Evolutionary conservation across 2,329 filamentous ascomycete genomes (phyloP), one percentile per base, ranked within the genome.

Genomic region (Periconia macrospinosa): DNA sequence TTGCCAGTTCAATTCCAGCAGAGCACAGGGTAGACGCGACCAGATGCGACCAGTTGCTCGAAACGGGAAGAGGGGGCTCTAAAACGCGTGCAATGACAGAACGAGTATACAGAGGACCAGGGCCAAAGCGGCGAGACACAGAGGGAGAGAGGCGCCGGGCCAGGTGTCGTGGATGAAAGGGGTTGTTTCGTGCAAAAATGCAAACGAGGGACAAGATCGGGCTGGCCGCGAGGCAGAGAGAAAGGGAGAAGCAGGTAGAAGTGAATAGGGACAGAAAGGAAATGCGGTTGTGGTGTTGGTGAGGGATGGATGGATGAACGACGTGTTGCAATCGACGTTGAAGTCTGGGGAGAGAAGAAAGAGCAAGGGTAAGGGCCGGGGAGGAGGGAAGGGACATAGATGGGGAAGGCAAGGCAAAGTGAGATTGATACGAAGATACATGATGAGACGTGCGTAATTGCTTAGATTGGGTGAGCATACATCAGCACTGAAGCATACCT

Each of bases 51-150:
- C 52, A 54, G 62, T 60, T 53, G 54, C 58, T 66, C 61, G 60
- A 58, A 53, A 49, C 18, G 59, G 58, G 54, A 56, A 55, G 58
- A 53, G 33, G 33, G 62, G 61, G 56, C 51, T 60, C 59, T 66
- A 58, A 69, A 66, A 71, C 64, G 50, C 63, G 56, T 61, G 66
- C 61, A 66, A 66, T 65, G 55, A 60, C 52, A 62, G 53, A 57
- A 57, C 58, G 68, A 66, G 67, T 63, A 65, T 63, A 65, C 59
- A 61, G 66, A 69, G 61, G 57, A 52, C 49, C 56, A 47, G 61
- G 70, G 68, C 66, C 70, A 70, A 61, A 65, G 71, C 70, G 59
- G 63, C 66, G 64, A 73, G 59, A 72, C 71, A 70, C 59, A 60
- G 67, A 65, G 59, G 60, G 65, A 56, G 63, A 63, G 63, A 63